Conservation (phyloP, 208 protist genomes). For the Wallacemonas rigidus region DNA sequence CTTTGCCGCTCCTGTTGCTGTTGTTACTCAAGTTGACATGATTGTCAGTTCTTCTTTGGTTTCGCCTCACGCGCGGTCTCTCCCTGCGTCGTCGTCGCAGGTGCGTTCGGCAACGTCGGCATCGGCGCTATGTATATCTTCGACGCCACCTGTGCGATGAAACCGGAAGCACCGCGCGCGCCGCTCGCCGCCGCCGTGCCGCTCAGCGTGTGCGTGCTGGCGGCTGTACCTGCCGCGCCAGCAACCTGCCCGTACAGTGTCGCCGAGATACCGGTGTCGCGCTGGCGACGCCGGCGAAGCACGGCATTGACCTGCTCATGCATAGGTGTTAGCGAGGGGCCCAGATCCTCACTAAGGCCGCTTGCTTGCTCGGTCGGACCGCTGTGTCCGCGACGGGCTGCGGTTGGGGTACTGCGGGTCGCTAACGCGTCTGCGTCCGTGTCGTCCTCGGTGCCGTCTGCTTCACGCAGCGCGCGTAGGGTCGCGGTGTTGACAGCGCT, state of each 20-base stretch:
- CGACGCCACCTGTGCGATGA: constrained; percentile 16
- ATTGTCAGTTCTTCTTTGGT: too few relatives aligned
- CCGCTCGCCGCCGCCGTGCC: not conserved
- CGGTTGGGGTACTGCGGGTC: too few relatives aligned
- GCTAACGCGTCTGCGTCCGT: not conserved
- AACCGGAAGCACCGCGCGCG: constrained; percentile 10
- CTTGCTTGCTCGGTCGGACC: not conserved
- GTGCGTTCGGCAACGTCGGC: not conserved
- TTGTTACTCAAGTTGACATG: too few relatives aligned
- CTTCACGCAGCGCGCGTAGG: constrained; percentile 8
- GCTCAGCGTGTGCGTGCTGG: not conserved
- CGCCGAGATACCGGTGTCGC: not conserved
- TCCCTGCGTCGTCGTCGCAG: not conserved
- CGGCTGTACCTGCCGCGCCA: not conserved
- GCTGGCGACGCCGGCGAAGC: constrained; percentile 5
- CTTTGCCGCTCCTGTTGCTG: too few relatives aligned
- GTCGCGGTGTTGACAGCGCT: constrained; percentile 14
- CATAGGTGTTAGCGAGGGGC: constrained; percentile 12
- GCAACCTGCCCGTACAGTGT: not conserved
- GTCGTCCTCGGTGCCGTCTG: not conserved
- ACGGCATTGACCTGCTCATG: constrained; percentile 8
- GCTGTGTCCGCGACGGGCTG: too few relatives aligned
- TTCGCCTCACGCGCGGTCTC: too few relatives aligned
- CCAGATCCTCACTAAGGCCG: constrained; percentile 15
- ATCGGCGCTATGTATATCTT: constrained; percentile 20